phyloP scores from a whole-genome alignment of 495 filamentous ascomycete species.

The Tuber calosporum region DNA sequence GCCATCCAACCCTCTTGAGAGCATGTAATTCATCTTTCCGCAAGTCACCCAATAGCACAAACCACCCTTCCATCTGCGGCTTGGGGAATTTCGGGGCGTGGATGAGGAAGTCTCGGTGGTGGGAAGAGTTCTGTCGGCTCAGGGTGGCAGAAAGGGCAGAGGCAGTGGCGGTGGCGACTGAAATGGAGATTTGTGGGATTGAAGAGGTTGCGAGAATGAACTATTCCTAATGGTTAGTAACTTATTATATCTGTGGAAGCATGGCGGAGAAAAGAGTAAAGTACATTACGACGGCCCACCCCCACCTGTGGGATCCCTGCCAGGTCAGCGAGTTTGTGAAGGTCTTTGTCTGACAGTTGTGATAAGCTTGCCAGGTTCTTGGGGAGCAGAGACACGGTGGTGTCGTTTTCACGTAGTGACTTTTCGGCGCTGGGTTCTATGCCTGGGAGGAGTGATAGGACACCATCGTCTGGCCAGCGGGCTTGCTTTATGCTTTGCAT shows the following conservation, averaged over 20 bases:
- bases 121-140: slow-evolving; percentile 58
- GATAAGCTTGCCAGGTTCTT: slow-evolving; percentile 39
- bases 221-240: slow-evolving; percentile 17
- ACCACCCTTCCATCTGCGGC: slow-evolving; percentile 90
- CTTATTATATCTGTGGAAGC: neutral
- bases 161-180: slow-evolving; percentile 54
- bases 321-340: slow-evolving; percentile 39
- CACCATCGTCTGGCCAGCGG: slow-evolving; percentile 77
- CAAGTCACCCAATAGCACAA: slow-evolving; percentile 64
- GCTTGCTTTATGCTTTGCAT: slow-evolving; percentile 88
- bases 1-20: slow-evolving; percentile 78
- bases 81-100: slow-evolving; percentile 88
- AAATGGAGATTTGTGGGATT: slow-evolving; percentile 63
- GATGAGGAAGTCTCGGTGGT: slow-evolving; percentile 59
- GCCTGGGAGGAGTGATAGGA: slow-evolving; percentile 76
- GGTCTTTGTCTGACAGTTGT: slow-evolving; percentile 47
- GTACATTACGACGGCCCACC: neutral
- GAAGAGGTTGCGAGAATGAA: slow-evolving; percentile 55
- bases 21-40: slow-evolving; percentile 68
- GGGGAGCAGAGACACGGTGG: slow-evolving; percentile 30
- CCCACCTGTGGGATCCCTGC: slow-evolving; percentile 6
- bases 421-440: slow-evolving; percentile 45
- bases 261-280: neutral
- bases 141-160: slow-evolving; percentile 57
- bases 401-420: neutral